Percentiles rank a stretch among this genome's conserved stretches.
Evolutionary conservation across 1,284 basidiomycete species (phyloP).

Genomic region (Mycosarcoma mackinlayi): DNA sequence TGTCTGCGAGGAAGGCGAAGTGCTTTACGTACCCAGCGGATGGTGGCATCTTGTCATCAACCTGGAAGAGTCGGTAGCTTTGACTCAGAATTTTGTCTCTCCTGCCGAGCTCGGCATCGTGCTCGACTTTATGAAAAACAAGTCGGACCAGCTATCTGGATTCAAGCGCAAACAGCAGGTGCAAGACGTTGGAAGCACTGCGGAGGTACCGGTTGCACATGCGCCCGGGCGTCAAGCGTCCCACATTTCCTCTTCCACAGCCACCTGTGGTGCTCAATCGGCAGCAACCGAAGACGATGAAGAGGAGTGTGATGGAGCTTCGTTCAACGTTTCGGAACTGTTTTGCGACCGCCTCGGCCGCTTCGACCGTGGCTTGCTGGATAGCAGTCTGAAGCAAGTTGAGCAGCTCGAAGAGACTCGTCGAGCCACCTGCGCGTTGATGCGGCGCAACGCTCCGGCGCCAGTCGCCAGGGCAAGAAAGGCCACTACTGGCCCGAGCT

Average conservation of each 20-base stretch:
- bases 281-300: constrained; percentile 31
- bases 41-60: constrained; percentile 67
- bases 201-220: constrained; percentile 5
- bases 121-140: constrained; percentile 69
- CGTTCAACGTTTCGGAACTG: constrained; percentile 42
- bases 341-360: constrained; percentile 48
- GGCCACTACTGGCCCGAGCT: constrained; percentile 18
- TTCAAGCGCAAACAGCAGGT: constrained; percentile 63
- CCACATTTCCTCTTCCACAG: constrained; percentile 5
- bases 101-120: constrained; percentile 68
- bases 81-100: constrained; percentile 71
- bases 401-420: constrained; percentile 21
- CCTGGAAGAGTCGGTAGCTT: constrained; percentile 65
- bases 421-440: constrained; percentile 5
- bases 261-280: neutral
- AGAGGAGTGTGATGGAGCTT: constrained; percentile 47
- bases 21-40: constrained; percentile 68
- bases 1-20: constrained; percentile 69
- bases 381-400: constrained; percentile 35
- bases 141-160: constrained; percentile 69
- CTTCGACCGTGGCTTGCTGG: constrained; percentile 37
- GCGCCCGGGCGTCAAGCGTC: constrained; percentile 24
- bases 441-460: constrained; percentile 9
- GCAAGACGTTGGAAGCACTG: neutral
- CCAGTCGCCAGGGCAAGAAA: constrained; percentile 4